Base-by-base conservation (phyloP, 768 basidiomycete genomes). In the Mycena sanguinolenta region DNA sequence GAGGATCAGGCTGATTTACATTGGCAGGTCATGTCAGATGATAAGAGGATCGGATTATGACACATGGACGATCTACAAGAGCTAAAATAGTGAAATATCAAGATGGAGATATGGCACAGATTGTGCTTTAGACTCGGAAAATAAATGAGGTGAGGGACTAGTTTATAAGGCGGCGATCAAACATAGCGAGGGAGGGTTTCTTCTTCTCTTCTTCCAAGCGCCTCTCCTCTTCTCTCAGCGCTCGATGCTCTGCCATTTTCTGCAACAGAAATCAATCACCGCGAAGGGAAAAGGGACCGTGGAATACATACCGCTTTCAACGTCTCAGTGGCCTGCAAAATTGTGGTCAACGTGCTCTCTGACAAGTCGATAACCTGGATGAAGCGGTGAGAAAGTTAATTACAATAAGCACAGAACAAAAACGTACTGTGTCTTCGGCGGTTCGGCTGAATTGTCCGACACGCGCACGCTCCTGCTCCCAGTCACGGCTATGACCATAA, bases 381-480 rank as follows among this genome's bases (percentile, higher is more conserved):
- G 8, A 28, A 17, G 19, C 28, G 30, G 34, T 55, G 9, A 54
- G 32, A 14, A 25, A 58, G 27, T 44, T 4, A 25, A 12, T 28
- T 10, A 46, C 8, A 21, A 27, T 50, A 13, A 34, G n/a, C n/a
- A n/a, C n/a, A n/a, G n/a, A 38, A 28, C 6, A 25, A 36, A 17
- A 0, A 55, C 71, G 9, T 38, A 67, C 72, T 12, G 69, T 57
- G 21, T 73, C 72, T 52, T 65, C 69, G 30, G 72, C 72, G 3
- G 13, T 46, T 28, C 42, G 61, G 23, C 62, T 73, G 58, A 73
- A 70, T 42, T 70, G 38, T 21, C 66, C 17, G 36, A 34, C 69
- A 44, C 30, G 71, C 60, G 38, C 81, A 67, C 49, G 79, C 73
- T 28, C 87, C 78, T 62, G 80, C 79, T n/a, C 78, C 76, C n/a